A percentile compares a stretch with the other conserved stretches of the same genome.
phyloP scores from a whole-genome alignment of 441 rosid species.

The Populus hybrid region DNA sequence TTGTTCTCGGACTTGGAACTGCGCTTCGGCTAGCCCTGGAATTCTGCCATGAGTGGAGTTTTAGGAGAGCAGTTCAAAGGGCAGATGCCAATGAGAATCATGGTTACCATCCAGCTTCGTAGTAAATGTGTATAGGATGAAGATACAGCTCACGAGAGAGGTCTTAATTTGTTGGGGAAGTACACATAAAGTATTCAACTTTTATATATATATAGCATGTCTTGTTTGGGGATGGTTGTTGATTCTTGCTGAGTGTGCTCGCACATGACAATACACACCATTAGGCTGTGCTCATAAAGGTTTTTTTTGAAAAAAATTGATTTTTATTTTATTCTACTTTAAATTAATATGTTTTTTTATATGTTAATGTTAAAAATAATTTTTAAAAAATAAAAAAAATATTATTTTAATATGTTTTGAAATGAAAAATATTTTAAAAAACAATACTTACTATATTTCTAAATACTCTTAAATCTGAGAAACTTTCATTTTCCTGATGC shows the following conservation, averaged over 20 bases:
- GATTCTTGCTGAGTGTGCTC: slow-evolving; percentile 10
- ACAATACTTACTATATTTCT: too few relatives aligned
- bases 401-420: too few relatives aligned
- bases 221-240: neutral
- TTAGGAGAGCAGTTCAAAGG: slow-evolving; percentile 70
- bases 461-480: neutral
- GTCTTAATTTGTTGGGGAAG: slow-evolving; percentile 5
- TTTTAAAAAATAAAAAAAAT: too few relatives aligned
- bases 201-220: neutral
- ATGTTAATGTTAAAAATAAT: too few relatives aligned
- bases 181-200: slow-evolving; percentile 10
- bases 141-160: neutral
- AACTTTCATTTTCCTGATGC: neutral
- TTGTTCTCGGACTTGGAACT: slow-evolving; percentile 87
- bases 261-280: neutral
- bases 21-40: slow-evolving; percentile 72
- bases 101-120: slow-evolving; percentile 57
- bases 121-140: slow-evolving; percentile 28
- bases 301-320: too few relatives aligned
- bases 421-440: too few relatives aligned
- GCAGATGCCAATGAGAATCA: slow-evolving; percentile 48
- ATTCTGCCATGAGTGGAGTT: slow-evolving; percentile 81
- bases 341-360: too few relatives aligned
- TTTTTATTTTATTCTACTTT: too few relatives aligned
- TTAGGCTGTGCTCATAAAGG: too few relatives aligned